Conservation (phyloP, 2,329 filamentous ascomycete species). For the Fusarium beomiforme region DNA sequence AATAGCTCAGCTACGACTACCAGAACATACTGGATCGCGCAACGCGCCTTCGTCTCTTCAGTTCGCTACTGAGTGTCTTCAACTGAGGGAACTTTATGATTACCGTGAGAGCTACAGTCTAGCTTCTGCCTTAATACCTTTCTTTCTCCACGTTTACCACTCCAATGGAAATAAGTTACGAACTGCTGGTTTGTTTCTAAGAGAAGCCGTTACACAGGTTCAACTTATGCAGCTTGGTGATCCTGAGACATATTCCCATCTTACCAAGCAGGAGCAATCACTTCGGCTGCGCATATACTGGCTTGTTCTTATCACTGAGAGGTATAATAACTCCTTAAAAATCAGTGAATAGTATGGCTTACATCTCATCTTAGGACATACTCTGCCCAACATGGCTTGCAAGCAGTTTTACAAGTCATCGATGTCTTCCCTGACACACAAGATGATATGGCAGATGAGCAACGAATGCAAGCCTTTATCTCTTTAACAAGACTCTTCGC, state of each 20-base stretch:
- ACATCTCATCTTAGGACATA: slow-evolving; percentile 17
- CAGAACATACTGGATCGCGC: slow-evolving; percentile 28
- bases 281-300: slow-evolving; percentile 38
- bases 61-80: slow-evolving; percentile 29
- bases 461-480: slow-evolving; percentile 33
- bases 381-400: slow-evolving; percentile 38
- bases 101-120: slow-evolving; percentile 36
- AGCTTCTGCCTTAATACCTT: slow-evolving; percentile 38
- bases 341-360: not conserved
- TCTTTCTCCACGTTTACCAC: slow-evolving; percentile 45
- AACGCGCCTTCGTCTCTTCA: slow-evolving; percentile 28
- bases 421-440: slow-evolving; percentile 33
- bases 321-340: not conserved
- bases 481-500: slow-evolving; percentile 40
- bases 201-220: slow-evolving; percentile 40
- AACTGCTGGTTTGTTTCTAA: slow-evolving; percentile 37
- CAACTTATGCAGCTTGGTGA: slow-evolving; percentile 37
- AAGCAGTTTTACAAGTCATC: slow-evolving; percentile 37
- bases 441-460: slow-evolving; percentile 23
- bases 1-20: slow-evolving; percentile 41
- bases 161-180: slow-evolving; percentile 43
- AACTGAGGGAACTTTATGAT: slow-evolving; percentile 36
- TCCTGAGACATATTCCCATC: slow-evolving; percentile 28
- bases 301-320: slow-evolving; percentile 41
- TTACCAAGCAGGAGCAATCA: slow-evolving; percentile 28